Evolutionary conservation across 2,329 filamentous ascomycete species (phyloP).

Genomic region (Ophiostoma fasciatum): DNA sequence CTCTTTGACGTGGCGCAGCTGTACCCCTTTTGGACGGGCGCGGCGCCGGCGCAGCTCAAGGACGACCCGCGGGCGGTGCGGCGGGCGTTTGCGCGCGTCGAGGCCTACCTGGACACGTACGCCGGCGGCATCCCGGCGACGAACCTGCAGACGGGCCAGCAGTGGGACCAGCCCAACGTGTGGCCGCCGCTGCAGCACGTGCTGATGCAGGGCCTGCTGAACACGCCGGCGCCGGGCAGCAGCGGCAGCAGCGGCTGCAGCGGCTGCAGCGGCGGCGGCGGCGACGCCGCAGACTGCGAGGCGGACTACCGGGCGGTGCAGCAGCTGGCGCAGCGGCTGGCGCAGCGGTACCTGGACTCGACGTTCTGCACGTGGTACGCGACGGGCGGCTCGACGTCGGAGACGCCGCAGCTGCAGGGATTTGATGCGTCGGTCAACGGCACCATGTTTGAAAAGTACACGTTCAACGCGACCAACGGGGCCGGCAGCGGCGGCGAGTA

Average conservation of each 20-base stretch:
- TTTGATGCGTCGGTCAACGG: constrained; percentile 29
- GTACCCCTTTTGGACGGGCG: constrained; percentile 56
- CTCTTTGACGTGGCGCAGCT: constrained; percentile 45
- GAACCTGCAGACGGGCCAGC: constrained; percentile 45
- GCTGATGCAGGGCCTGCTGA: constrained; percentile 45
- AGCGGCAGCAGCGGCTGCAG: too few relatives aligned
- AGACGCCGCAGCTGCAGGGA: constrained; percentile 34
- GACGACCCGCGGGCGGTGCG: constrained; percentile 43
- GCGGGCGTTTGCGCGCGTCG: constrained; percentile 37
- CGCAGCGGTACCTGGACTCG: constrained; percentile 51
- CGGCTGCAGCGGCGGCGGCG: constrained; percentile 36
- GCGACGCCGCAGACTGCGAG: constrained; percentile 38
- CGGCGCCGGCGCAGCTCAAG: constrained; percentile 41
- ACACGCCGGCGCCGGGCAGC: constrained; percentile 41
- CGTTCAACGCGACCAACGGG: constrained; percentile 41
- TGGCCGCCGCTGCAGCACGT: constrained; percentile 55
- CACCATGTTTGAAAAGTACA: constrained; percentile 59
- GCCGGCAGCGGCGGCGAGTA: constrained; percentile 54
- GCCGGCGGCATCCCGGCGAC: constrained; percentile 47
- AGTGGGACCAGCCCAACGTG: constrained; percentile 58
- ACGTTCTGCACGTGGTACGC: constrained; percentile 57
- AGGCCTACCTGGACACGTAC: constrained; percentile 33
- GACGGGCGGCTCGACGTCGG: constrained; percentile 45
- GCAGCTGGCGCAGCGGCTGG: constrained; percentile 40
- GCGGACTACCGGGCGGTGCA: constrained; percentile 40